phyloP scores from a whole-genome alignment of 2,329 filamentous ascomycete genomes.

The Colletotrichum sp. region DNA sequence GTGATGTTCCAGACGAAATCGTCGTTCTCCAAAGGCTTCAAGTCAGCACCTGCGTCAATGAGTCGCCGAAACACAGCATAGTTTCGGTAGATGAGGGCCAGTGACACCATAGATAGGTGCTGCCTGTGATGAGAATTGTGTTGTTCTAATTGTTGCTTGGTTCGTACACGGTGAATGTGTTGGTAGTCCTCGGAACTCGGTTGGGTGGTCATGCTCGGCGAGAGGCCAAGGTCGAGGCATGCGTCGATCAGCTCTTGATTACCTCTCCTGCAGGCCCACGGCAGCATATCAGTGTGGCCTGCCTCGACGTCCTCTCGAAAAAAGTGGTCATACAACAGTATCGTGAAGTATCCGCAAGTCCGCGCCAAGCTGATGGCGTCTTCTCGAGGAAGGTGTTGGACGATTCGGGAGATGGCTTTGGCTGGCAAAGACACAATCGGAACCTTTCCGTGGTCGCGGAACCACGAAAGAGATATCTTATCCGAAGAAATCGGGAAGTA shows the following conservation, averaged over 20 bases:
- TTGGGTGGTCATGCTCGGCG: not conserved
- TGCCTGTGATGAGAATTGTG: rapidly evolving
- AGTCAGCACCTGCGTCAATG: not conserved
- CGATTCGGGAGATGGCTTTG: not conserved
- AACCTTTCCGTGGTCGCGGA: not conserved
- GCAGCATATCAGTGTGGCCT: not conserved
- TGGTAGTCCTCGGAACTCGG: not conserved
- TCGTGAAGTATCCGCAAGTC: not conserved
- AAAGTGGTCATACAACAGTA: not conserved
- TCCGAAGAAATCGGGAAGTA: not conserved
- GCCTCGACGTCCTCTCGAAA: not conserved
- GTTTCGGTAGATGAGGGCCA: not conserved
- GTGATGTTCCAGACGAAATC: not conserved
- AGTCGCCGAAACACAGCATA: not conserved
- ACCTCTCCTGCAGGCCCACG: not conserved
- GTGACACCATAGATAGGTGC: not conserved
- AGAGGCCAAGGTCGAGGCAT: not conserved
- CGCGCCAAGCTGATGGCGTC: not conserved
- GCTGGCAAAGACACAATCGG: not conserved
- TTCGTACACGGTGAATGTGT: rapidly evolving
- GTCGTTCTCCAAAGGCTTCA: not conserved
- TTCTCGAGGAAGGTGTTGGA: not conserved
- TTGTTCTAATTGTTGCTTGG: rapidly evolving
- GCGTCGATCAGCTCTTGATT: not conserved
- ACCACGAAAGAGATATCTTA: not conserved